Evolutionary conservation across 768 basidiomycete genomes (phyloP), one percentile per base, ranked within the genome.

Genomic region (Boletus tylopilopsis): DNA sequence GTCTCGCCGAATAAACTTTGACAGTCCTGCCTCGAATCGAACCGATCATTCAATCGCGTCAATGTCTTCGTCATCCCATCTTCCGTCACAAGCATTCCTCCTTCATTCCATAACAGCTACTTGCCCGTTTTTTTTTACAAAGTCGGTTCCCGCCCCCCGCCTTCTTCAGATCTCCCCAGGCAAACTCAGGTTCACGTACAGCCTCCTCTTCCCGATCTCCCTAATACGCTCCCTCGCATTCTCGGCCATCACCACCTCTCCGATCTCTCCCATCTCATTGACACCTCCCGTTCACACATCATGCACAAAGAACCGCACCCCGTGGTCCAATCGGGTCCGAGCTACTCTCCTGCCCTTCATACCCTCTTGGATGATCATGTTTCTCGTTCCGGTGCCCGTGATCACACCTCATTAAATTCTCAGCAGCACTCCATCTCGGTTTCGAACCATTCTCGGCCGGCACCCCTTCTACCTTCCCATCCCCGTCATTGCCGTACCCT

Each of bases 241-340:
- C 22, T 55, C 12, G 41, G 29, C 15, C 42, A 43, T 33, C 30
- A 52, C 47, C 58, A 55, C 57, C 60, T 66, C 55, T 22, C 60
- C 51, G 56, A 65, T 47, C 53, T 64, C n/a, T 48, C 61, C 30
- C 56, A 49, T 22, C 55, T 66, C 30, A 54, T 63, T 7, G 47
- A 62, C 24, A 29, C 56, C 44, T 61, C 68, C 11, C 68, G 62
- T 2, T 55, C 64, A 16, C 61, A 59, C 53, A 66, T 64, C 45
- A 57, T 71, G 63, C 74, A 74, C 62, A 69, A 72, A 56, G 62
- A 70, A 45, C 56, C 40, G 4, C 39, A 50, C 15, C 41, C 63
- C 45, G 60, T 64, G 21, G 67, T 70, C 42, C 67, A 64, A 25
- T 71, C 74, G 37, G 70, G 65, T 49, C 58, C 60, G 32, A 70